A percentile compares a stretch with the other conserved stretches of the same genome.
phyloP scores from a whole-genome alignment of 1,284 basidiomycete species.

The Microbotryum saponariae region DNA sequence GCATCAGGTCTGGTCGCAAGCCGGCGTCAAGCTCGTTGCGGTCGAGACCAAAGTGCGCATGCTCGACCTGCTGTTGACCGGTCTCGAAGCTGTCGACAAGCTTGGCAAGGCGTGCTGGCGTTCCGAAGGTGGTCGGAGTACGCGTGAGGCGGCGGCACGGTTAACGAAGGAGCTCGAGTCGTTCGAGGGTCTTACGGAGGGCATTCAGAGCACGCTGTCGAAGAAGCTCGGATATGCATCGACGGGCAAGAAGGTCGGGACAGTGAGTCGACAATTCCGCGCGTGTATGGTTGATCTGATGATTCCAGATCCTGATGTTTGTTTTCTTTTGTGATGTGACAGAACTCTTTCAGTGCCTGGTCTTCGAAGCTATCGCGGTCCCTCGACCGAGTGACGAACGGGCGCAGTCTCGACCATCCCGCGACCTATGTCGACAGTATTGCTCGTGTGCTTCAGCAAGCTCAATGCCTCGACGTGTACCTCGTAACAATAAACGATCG shows the following conservation, averaged over 20 bases:
- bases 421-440: constrained; percentile 75
- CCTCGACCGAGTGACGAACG: constrained; percentile 83
- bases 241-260: constrained; percentile 71
- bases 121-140: constrained; percentile 15
- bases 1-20: constrained; percentile 80
- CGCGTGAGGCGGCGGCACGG: constrained; percentile 51
- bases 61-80: constrained; percentile 64
- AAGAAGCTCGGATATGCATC: constrained; percentile 78
- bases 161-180: constrained; percentile 48
- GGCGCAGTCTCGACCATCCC: constrained; percentile 75
- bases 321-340: constrained; percentile 2
- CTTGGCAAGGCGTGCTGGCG: constrained; percentile 18
- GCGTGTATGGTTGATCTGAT: constrained; percentile 1
- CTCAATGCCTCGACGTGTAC: constrained; percentile 59
- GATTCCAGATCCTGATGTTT: background rate
- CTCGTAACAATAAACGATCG: constrained; percentile 47
- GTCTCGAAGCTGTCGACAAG: constrained; percentile 60
- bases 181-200: constrained; percentile 76
- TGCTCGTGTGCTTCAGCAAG: constrained; percentile 61
- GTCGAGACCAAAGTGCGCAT: constrained; percentile 77
- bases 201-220: constrained; percentile 51
- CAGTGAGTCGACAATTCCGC: constrained; percentile 45
- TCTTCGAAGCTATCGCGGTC: constrained; percentile 70
- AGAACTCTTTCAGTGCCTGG: constrained; percentile 50
- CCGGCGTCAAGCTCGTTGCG: constrained; percentile 71